Evolutionary conservation across 805 yeast genomes (phyloP).

Genomic region (Starmerella stigmatis): DNA sequence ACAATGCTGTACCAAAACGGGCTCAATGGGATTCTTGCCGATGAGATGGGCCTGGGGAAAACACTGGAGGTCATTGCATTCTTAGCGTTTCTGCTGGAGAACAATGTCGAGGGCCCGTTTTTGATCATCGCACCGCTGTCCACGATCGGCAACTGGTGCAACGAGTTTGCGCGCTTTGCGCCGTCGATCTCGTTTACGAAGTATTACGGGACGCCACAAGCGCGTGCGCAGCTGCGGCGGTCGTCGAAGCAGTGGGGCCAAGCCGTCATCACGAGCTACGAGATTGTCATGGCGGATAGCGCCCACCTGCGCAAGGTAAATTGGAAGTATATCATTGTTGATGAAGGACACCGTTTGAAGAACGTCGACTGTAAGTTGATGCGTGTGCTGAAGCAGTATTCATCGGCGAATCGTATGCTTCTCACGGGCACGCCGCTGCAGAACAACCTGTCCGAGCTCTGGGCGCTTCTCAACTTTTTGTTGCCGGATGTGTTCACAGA

Average conservation of each 20-base stretch:
- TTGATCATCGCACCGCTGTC: constrained; percentile 89
- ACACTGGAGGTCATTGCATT: constrained; percentile 82
- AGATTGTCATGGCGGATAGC: constrained; percentile 62
- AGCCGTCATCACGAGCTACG: constrained; percentile 73
- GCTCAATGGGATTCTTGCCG: constrained; percentile 87
- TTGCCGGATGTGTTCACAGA: constrained; percentile 90
- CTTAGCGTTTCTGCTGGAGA: constrained; percentile 62
- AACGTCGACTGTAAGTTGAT: constrained; percentile 72
- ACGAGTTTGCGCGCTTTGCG: constrained; percentile 61
- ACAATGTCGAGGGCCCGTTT: constrained; percentile 76
- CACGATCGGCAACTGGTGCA: constrained; percentile 75
- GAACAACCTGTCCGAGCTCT: constrained; percentile 77
- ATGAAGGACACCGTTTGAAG: constrained; percentile 90
- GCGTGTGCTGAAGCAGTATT: constrained; percentile 54
- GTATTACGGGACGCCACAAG: constrained; percentile 54
- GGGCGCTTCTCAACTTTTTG: constrained; percentile 86
- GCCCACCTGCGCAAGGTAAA: constrained; percentile 39
- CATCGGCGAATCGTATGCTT: constrained; percentile 54
- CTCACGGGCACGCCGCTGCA: constrained; percentile 96
- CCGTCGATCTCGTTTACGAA: constrained; percentile 51
- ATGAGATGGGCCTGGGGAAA: constrained; percentile 96
- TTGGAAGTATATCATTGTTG: constrained; percentile 85
- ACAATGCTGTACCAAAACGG: constrained; percentile 85
- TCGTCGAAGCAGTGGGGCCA: constrained; percentile 30
- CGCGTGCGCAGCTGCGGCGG: constrained; percentile 40